phyloP scores from a whole-genome alignment of 1,284 basidiomycete genomes.

The Kalmanozyma brasiliensis region DNA sequence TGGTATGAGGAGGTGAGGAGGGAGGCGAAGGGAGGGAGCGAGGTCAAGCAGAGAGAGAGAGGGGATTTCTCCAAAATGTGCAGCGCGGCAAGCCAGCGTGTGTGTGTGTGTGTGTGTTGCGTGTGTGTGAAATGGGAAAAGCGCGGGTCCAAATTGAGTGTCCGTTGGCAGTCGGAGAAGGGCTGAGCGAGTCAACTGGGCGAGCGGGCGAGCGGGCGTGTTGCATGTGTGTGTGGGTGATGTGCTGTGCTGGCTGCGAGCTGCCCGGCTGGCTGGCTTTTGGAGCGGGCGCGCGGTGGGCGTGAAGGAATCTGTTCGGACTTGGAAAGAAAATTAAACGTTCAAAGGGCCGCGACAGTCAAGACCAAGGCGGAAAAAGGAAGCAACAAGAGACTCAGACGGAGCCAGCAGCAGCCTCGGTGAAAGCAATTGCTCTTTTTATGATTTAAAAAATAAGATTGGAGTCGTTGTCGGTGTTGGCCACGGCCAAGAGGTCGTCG shows the following conservation, averaged over 20 bases:
- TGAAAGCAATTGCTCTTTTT: no score
- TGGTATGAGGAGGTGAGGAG: slow-evolving; percentile 1
- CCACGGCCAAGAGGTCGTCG: no score
- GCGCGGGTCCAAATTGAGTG: not conserved
- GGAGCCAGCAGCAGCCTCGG: not conserved
- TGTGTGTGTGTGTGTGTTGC: slow-evolving; percentile 11
- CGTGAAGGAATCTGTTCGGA: slow-evolving; percentile 9
- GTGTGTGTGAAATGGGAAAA: slow-evolving; percentile 3
- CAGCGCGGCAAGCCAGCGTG: slow-evolving; percentile 15
- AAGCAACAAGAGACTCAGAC: not conserved
- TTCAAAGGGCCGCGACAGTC: not conserved
- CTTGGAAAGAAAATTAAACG: slow-evolving; percentile 10
- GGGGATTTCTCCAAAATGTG: slow-evolving; percentile 5
- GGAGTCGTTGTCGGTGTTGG: no score
- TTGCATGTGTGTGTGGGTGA: not conserved
- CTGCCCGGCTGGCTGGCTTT: no score
- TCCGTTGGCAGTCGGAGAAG: not conserved
- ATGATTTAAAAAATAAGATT: no score
- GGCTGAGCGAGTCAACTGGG: no score
- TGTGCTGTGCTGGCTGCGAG: not conserved
- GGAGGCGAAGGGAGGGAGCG: not conserved
- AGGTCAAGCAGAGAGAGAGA: slow-evolving; percentile 2
- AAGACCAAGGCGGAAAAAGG: no score
- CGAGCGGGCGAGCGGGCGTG: slow-evolving; percentile 3
- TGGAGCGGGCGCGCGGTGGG: not conserved